Base-by-base conservation (phyloP, 2,329 filamentous ascomycete species). In the Akanthomyces dipterigenus region DNA sequence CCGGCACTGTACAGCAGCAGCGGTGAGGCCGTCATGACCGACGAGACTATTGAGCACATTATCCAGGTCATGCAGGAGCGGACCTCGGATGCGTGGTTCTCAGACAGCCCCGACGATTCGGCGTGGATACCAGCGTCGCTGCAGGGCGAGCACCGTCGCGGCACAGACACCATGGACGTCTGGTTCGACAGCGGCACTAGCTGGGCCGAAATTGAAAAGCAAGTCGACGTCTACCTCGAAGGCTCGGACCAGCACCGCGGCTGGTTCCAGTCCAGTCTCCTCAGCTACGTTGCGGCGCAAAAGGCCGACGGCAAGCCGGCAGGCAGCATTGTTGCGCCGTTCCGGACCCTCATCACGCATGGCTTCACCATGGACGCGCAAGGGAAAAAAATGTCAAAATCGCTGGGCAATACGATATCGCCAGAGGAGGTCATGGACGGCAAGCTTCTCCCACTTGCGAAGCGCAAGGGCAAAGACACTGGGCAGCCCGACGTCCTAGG, bases 361-460 rank as follows among this genome's bases (percentile, higher is more conserved):
- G 95, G 95, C 1, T 99, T 99, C 72, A 93, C 91, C 0, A 83
- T 99, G 2, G 95, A 99, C 68, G 82, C 88, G 55, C 78, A 89
- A 40, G 93, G 93, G n/a, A 91, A 90, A 71, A 99, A 99, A 74
- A 99, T 99, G 95, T 97, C 93, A 71, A 99, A 99, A 74, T 97
- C 92, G 0, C 77, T 97, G 1, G 95, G 95, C 18, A 99, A 99
- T 70, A 88, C 90, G 31, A 86, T 98, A 61, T 82, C 85, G 0
- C 93, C 93, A 0, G 79, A 84, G 7, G 81, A 96, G 64, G 92
- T 99, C 66, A 95, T 97, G 79, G 85, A 91, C 57, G 93, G 93
- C 7, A 86, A 87, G 3, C 78, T 96, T 12, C 76, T 96, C 16
- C 89, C 89, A 6, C 86, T 88, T 0, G 70, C 88, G 42, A 90